Conservation (phyloP, 768 basidiomycete genomes). For the Suillus plorans region DNA sequence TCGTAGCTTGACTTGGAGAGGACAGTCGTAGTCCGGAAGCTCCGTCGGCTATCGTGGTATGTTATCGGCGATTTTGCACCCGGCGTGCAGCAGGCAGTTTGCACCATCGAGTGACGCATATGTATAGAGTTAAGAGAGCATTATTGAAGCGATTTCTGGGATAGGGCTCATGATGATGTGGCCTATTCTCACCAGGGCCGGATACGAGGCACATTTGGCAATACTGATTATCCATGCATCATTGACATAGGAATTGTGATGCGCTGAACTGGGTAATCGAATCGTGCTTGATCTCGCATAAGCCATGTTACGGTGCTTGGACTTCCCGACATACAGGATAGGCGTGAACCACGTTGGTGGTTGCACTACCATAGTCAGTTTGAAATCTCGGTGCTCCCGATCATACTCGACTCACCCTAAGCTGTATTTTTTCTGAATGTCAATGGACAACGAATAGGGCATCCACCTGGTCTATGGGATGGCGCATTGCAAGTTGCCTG, state of each 20-base stretch:
- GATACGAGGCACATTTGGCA: slow-evolving; percentile 65
- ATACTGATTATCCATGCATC: slow-evolving; percentile 49
- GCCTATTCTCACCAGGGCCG: slow-evolving; percentile 73
- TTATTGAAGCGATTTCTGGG: slow-evolving; percentile 62
- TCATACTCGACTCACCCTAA: too few relatives aligned
- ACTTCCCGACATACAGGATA: slow-evolving; percentile 68
- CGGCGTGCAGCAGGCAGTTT: slow-evolving; percentile 59
- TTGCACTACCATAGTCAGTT: slow-evolving; percentile 13
- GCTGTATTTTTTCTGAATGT: too few relatives aligned
- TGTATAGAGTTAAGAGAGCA: background rate
- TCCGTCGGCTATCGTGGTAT: slow-evolving; percentile 60
- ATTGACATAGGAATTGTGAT: slow-evolving; percentile 54
- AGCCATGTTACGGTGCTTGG: slow-evolving; percentile 66
- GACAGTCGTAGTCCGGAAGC: slow-evolving; percentile 30
- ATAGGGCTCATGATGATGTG: slow-evolving; percentile 89
- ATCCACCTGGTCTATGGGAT: too few relatives aligned
- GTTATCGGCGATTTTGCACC: slow-evolving; percentile 70
- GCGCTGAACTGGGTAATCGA: slow-evolving; percentile 80
- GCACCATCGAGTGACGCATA: slow-evolving; percentile 55
- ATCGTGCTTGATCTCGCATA: slow-evolving; percentile 86
- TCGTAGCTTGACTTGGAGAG: too few relatives aligned
- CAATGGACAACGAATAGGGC: too few relatives aligned
- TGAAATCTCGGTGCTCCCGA: too few relatives aligned
- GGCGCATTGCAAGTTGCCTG: too few relatives aligned
- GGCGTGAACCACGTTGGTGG: slow-evolving; percentile 77